phyloP scores from a whole-genome alignment of 108 stramenopile genomes.

The Cyclotella baltica region DNA sequence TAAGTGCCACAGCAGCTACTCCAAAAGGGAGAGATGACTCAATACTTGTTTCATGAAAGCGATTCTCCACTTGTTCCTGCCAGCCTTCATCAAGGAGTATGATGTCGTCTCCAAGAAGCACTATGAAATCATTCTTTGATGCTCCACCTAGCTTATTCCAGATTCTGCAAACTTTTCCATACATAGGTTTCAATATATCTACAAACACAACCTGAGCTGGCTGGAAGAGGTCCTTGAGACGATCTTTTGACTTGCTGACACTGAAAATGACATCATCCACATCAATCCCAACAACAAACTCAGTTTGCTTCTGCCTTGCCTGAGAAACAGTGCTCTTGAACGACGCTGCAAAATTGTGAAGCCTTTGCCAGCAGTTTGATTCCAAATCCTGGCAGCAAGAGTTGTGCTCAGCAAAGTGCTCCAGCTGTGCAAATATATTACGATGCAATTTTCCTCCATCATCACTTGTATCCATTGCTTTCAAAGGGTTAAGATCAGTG shows the following conservation, averaged over 20 bases:
- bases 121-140: conserved; percentile 36
- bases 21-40: conserved; percentile 38
- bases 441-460: neutral
- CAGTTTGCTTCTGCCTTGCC: conserved; percentile 4
- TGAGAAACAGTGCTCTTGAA: conserved; percentile 26
- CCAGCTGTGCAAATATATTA: conserved; percentile 23
- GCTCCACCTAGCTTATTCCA: conserved; percentile 44
- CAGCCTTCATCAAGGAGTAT: conserved; percentile 31
- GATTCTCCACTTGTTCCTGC: conserved; percentile 25
- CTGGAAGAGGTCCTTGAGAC: conserved; percentile 1
- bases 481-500: neutral
- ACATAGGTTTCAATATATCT: conserved; percentile 34
- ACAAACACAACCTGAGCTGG: conserved; percentile 46
- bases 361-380: conserved; percentile 31
- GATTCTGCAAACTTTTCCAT: conserved; percentile 49
- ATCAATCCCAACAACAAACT: conserved; percentile 54
- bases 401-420: conserved; percentile 26
- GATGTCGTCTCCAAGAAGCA: conserved; percentile 31
- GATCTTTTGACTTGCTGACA: conserved; percentile 14
- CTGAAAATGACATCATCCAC: conserved; percentile 40
- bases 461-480: conserved; percentile 18
- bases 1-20: conserved; percentile 55
- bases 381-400: conserved; percentile 13
- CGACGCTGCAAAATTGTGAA: conserved; percentile 25
- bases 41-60: conserved; percentile 31